Evolutionary conservation across 495 filamentous ascomycete species (phyloP), one percentile per base, ranked within the genome.

Genomic region (Aspergillus nidulans): DNA sequence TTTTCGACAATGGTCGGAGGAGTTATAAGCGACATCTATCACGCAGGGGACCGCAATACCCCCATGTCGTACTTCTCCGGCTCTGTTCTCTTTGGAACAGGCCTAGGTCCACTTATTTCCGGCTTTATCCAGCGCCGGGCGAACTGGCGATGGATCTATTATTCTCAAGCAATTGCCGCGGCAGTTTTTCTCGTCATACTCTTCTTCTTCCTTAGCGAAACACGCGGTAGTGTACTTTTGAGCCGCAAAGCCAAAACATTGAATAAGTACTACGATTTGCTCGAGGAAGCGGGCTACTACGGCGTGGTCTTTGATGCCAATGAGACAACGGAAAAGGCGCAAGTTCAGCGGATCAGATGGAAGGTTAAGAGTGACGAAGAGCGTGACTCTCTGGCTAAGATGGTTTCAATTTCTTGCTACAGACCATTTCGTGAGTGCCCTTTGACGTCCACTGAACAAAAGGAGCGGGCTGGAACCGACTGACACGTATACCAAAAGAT

Each of bases 1-100:
- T 96, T 96, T 66, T 88, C 84, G 5, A 95, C 90, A 7, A 92
- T 96, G 86, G 89, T 96, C 2, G 92, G 92, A 28, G 92, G 92
- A 1, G 88, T 97, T 10, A 86, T 97, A 26, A 85, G 85, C 47
- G 92, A 97, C 62, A 86, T 96, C 49, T 97, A 91, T 66, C 84
- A 86, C 32, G 80, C 87, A 7, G 69, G 88, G 59, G 86, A 86
- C 39, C 77, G 92, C 24, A 96, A 96, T 62, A 88, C 86, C 2
- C 89, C 92, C 3, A 97, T 97, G 92, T 85, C 90, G 1, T 62
- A 94, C 3, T 96, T 95, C 65, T 83, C 86, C 1, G 88, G 85
- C 3, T 75, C 77, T 25, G 91, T 89, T 0, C 69, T 97, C 12
- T 78, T 87, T 13, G 94, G 92, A 3, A 96, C 90, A 0, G 92